Percentiles rank a stretch among this genome's conserved stretches.
These are phyloP conservation scores for Cyberlindnera xylosilytica DNA, from an alignment of 805 yeast species.

Conservation along the genomic window DNA sequence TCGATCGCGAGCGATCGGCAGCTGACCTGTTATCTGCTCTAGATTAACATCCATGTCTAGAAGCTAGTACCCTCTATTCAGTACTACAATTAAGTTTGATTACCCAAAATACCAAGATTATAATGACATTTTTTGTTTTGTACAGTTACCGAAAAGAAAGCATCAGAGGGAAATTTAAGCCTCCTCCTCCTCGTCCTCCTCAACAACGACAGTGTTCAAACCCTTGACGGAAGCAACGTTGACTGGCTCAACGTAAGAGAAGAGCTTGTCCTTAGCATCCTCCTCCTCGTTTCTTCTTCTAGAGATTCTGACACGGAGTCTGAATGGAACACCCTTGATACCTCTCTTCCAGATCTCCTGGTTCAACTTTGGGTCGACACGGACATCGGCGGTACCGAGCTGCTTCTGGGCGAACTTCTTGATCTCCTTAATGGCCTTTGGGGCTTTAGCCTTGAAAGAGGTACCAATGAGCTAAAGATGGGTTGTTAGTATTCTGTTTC, in stretches of 20 bases:
- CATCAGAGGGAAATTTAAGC: slow-evolving; percentile 14
- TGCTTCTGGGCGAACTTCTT: slow-evolving; percentile 97
- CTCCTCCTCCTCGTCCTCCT: slow-evolving; percentile 46
- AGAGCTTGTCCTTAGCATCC: slow-evolving; percentile 96
- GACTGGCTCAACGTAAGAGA: slow-evolving; percentile 98
- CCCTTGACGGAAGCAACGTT: slow-evolving; percentile 94
- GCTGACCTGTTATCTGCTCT: too few species aligned
- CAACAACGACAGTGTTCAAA: slow-evolving; percentile 96
- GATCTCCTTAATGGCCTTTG: slow-evolving; percentile 99
- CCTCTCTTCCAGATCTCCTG: slow-evolving; percentile 99
- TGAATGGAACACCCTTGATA: slow-evolving; percentile 97
- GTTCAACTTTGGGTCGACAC: slow-evolving; percentile 98
- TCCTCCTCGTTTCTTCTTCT: slow-evolving; percentile 99
- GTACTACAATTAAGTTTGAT: too few species aligned
- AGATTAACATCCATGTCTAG: too few species aligned
- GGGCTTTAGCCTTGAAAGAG: slow-evolving; percentile 99
- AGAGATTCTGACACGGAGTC: slow-evolving; percentile 97
- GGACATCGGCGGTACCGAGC: slow-evolving; percentile 99
- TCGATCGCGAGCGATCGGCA: too few species aligned
- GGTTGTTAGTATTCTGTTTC: slow-evolving; percentile 38
- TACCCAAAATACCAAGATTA: slow-evolving; percentile 12
- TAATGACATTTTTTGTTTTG: slow-evolving; percentile 18
- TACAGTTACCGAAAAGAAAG: slow-evolving; percentile 9
- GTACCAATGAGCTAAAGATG: slow-evolving; percentile 83
- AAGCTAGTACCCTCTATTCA: too few species aligned